A percentile compares a stretch with the other conserved stretches of the same genome.
phyloP scores from a whole-genome alignment of 192 early-diverging fungal species.

The Gonapodya sp. region DNA sequence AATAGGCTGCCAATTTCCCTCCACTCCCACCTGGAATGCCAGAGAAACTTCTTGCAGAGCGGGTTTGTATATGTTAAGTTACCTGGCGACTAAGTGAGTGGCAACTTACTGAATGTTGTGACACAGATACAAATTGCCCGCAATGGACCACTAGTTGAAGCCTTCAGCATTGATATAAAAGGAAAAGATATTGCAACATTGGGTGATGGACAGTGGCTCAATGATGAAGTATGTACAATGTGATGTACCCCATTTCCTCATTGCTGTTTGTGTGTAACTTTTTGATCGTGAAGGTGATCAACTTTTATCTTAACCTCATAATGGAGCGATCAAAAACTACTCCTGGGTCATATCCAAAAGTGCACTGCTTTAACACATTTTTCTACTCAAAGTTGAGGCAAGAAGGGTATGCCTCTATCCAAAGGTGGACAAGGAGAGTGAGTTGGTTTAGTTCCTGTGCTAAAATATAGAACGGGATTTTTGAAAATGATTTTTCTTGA shows the following conservation, averaged over 20 bases:
- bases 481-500: constrained; percentile 8
- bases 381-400: constrained; percentile 68
- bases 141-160: constrained; percentile 26
- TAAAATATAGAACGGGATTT: not conserved
- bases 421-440: constrained; percentile 71
- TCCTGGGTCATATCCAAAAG: constrained; percentile 34
- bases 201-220: constrained; percentile 68
- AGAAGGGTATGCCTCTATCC: constrained; percentile 60
- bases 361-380: constrained; percentile 87
- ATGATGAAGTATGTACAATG: constrained; percentile 66
- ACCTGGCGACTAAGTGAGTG: too few species aligned
- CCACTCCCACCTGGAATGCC: not conserved
- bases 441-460: constrained; percentile 11
- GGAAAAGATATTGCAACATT: constrained; percentile 64
- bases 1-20: not conserved
- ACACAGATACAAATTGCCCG: not conserved
- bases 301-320: constrained; percentile 79
- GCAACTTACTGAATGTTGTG: too few species aligned
- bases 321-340: constrained; percentile 48
- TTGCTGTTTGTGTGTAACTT: not conserved
- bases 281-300: constrained; percentile 59
- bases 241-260: not conserved
- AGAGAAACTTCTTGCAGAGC: too few species aligned
- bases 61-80: too few species aligned
- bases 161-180: constrained; percentile 49